phyloP scores from a whole-genome alignment of 2,329 filamentous ascomycete genomes.

The Phaeosphaeriaceae sp. region DNA sequence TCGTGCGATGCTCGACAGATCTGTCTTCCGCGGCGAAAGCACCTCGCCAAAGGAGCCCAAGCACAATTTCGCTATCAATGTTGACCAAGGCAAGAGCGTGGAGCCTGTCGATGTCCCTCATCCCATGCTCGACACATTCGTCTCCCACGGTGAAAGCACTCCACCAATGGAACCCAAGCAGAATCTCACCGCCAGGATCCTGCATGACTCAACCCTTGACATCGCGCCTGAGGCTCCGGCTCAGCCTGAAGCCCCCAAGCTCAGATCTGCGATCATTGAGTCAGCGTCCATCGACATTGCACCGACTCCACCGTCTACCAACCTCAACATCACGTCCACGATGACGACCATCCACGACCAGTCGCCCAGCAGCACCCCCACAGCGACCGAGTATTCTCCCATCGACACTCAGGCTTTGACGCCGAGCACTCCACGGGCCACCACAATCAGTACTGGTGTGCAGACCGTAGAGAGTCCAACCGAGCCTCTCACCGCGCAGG shows the following conservation, averaged over 20 bases:
- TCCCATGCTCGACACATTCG: neutral
- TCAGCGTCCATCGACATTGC: neutral
- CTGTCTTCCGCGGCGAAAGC: neutral
- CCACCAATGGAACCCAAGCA: neutral
- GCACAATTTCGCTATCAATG: neutral
- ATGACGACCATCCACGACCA: constrained; percentile 8
- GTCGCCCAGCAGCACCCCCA: neutral
- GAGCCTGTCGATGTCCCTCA: constrained; percentile 3
- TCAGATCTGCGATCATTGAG: neutral
- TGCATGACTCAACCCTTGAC: neutral
- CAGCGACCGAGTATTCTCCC: neutral
- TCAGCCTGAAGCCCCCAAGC: neutral
- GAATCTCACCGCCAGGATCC: neutral
- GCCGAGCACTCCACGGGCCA: neutral
- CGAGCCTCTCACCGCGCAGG: neutral
- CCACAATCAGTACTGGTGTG: neutral
- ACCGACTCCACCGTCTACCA: neutral
- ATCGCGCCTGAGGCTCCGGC: neutral
- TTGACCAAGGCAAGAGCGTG: constrained; percentile 2
- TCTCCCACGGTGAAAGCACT: neutral
- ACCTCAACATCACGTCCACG: constrained; percentile 1
- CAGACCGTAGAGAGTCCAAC: neutral
- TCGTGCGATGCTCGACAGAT: neutral
- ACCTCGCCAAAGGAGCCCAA: neutral
- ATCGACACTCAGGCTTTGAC: neutral